A percentile compares a stretch with the other conserved stretches of the same genome.
These are phyloP conservation scores for Phytophthora ramorum DNA, from an alignment of 352 stramenopile genomes.

Conservation along the genomic window DNA sequence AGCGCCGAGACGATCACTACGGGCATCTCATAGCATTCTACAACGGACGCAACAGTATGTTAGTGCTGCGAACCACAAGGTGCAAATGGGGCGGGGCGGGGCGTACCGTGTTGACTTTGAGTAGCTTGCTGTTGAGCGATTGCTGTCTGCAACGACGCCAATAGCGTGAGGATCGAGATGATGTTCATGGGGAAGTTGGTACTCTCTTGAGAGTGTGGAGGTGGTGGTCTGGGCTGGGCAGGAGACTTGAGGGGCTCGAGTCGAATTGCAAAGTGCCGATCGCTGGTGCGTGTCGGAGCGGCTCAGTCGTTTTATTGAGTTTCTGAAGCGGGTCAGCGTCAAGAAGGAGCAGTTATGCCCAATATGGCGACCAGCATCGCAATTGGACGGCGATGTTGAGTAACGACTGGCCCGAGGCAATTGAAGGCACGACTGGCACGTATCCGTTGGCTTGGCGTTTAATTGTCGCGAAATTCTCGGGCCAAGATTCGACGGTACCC, in stretches of 20 bases:
- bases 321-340: constrained; percentile 5
- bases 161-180: constrained; percentile 24
- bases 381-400: constrained; percentile 3
- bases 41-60: neutral
- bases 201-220: constrained; percentile 12
- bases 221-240: constrained; percentile 17
- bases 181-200: constrained; percentile 18
- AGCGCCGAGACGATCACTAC: constrained; percentile 70
- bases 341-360: constrained; percentile 6
- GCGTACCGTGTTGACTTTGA: constrained; percentile 9
- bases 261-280: constrained; percentile 27
- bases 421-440: neutral
- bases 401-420: constrained; percentile 11
- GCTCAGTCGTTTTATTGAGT: constrained; percentile 19
- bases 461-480: constrained; percentile 5
- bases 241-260: constrained; percentile 22
- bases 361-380: constrained; percentile 13
- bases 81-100: neutral
- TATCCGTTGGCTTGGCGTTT: constrained; percentile 11
- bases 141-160: constrained; percentile 25
- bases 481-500: constrained; percentile 3
- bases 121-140: constrained; percentile 16
- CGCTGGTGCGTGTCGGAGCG: neutral
- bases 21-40: constrained; percentile 73
- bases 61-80: neutral